Conservation (phyloP, 2,329 filamentous ascomycete genomes). For the Fusarium sp. region DNA sequence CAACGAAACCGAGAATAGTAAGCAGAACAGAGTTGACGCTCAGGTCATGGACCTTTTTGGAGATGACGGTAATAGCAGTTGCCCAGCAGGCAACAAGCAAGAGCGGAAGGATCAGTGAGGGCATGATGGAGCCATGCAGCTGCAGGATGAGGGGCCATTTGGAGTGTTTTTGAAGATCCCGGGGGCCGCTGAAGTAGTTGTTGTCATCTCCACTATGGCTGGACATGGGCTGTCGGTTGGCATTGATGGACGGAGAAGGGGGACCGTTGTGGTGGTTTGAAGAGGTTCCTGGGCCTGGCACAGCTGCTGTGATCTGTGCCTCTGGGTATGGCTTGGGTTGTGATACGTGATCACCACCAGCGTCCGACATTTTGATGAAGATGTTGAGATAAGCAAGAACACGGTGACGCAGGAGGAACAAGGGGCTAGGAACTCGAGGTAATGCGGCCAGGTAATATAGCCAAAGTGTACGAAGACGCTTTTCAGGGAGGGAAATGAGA, state of each 20-base stretch:
- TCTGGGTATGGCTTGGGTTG: background rate
- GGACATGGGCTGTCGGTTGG: background rate
- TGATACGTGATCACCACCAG: background rate
- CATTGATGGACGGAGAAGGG: background rate
- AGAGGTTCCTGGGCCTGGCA: background rate
- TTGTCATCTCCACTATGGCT: conserved; percentile 50
- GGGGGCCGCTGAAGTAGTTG: conserved; percentile 73
- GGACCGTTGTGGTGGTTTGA: background rate
- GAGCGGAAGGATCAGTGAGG: conserved; percentile 78
- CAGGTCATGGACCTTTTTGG: conserved; percentile 56
- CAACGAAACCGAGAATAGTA: conserved; percentile 83
- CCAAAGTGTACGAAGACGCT: background rate
- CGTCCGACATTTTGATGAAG: background rate
- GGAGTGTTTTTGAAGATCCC: conserved; percentile 76
- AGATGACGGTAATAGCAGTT: conserved; percentile 70
- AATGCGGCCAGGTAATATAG: background rate
- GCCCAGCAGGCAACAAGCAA: conserved; percentile 72
- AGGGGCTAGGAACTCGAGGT: no score
- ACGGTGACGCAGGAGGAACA: no score
- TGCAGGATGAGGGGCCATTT: conserved; percentile 81
- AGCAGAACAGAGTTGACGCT: conserved; percentile 63
- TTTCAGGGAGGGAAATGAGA: background rate
- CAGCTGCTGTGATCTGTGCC: background rate
- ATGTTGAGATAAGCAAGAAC: background rate
- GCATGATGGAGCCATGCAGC: conserved; percentile 78